Percentiles rank a stretch among this genome's conserved stretches.
Conservation (phyloP, 805 yeast species). For the Kodamaea neixiangensis region DNA sequence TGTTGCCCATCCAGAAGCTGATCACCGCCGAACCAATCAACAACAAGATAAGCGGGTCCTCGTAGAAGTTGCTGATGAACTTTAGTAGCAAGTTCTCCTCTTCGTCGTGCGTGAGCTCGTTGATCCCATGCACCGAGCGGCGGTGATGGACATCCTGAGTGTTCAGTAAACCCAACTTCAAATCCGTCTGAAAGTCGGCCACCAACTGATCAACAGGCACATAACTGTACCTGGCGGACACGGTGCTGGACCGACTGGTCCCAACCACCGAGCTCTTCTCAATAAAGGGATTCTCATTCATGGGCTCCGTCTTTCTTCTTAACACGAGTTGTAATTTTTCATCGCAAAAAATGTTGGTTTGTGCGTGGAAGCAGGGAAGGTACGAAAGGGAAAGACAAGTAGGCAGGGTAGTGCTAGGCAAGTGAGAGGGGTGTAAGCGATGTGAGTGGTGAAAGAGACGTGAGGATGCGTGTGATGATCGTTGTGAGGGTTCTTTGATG, state of each 20-base stretch:
- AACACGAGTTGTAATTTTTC: slow-evolving; percentile 11
- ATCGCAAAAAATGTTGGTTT: slow-evolving; percentile 1
- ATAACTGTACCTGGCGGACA: slow-evolving; percentile 66
- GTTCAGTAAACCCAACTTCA: slow-evolving; percentile 59
- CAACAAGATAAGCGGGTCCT: slow-evolving; percentile 86
- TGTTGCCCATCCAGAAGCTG: slow-evolving; percentile 91
- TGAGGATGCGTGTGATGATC: too few species aligned
- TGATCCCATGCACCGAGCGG: slow-evolving; percentile 73
- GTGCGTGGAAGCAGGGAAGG: not conserved
- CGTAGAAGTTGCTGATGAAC: slow-evolving; percentile 78
- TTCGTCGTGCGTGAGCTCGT: slow-evolving; percentile 76
- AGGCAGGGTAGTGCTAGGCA: too few species aligned
- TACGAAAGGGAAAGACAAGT: not conserved
- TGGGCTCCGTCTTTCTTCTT: slow-evolving; percentile 13
- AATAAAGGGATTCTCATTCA: slow-evolving; percentile 46
- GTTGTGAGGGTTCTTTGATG: too few species aligned
- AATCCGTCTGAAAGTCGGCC: slow-evolving; percentile 61
- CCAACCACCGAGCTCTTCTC: slow-evolving; percentile 21
- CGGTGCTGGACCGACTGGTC: slow-evolving; percentile 34
- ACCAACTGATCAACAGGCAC: slow-evolving; percentile 67
- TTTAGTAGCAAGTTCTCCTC: slow-evolving; percentile 72
- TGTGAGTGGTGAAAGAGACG: too few species aligned
- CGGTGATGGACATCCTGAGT: slow-evolving; percentile 72
- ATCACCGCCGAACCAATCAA: slow-evolving; percentile 88
- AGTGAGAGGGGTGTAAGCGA: too few species aligned